Base-by-base conservation (phyloP, 257 asterid species). In the Salvia splendens region DNA sequence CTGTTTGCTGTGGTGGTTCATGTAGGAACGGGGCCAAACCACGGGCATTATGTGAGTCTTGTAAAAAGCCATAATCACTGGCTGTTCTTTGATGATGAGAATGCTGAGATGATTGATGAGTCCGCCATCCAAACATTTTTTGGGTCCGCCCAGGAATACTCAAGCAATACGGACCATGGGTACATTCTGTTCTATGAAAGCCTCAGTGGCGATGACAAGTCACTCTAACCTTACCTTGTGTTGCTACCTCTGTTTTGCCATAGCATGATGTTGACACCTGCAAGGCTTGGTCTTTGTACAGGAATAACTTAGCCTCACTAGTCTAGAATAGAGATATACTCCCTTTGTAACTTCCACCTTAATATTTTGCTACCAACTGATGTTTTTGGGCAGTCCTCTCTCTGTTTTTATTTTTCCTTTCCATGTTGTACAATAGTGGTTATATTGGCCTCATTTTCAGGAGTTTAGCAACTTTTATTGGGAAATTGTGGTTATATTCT, bases 41-140 rank as follows among this genome's bases (percentile, higher is more conserved):
- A 88, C 10, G 96, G 96, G 55, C 96, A 88, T 47, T 88, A 88
- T 72, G 91, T 88, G 4, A 88, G 96, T 58, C 83, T 88, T 5
- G 96, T 88, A n/a, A 88, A 86, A 68, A 88, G 96, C 65, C 96
- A 88, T 69, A 76, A 84, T 48, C 93, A 86, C 72, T 88, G 96
- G 96, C 79, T 88, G 89, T 82, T 71, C 55, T 88, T 88, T 53
- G 96, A 88, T 45, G 96, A 88, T 66, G 96, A 88, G 70, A 88
- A 83, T n/a, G 94, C 86, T 62, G 96, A 88, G 81, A 88, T 86
- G 80, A 79, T 86, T 0, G 94, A 88, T 41, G 96, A 88, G 59
- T 83, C 96, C 5, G 85, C 90, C 8, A 81, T 89, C 48, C 96
- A 89, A 73, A 86, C 90, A 0, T 89, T 81, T 76, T 89, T 86